phyloP scores from a whole-genome alignment of 805 yeast genomes.

The Wickerhamomyces subpelliculosus region DNA sequence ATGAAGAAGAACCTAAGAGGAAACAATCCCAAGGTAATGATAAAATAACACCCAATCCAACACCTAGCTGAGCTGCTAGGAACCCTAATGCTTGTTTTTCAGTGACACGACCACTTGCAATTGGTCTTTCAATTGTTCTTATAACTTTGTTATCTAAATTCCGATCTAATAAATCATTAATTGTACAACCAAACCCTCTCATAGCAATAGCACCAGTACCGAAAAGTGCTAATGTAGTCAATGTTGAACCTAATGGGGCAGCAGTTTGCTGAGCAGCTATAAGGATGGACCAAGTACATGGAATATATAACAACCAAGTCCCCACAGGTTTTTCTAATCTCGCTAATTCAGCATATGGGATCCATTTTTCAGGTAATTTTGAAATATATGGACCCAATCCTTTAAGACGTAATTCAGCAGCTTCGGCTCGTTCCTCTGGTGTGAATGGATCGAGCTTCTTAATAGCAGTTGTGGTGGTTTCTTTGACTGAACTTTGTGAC shows the following conservation, averaged over 20 bases:
- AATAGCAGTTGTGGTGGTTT: neutral
- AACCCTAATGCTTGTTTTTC: conserved; percentile 63
- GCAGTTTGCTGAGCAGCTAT: conserved; percentile 74
- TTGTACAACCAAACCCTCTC: conserved; percentile 98
- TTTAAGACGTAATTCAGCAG: conserved; percentile 33
- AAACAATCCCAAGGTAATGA: conserved; percentile 79
- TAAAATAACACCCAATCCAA: conserved; percentile 67
- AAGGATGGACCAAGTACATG: conserved; percentile 88
- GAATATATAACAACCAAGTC: conserved; percentile 72
- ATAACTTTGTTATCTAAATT: conserved; percentile 80
- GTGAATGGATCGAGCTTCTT: neutral
- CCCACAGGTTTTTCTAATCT: conserved; percentile 96
- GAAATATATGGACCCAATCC: conserved; percentile 47
- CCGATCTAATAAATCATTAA: conserved; percentile 83
- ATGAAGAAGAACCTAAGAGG: conserved; percentile 70
- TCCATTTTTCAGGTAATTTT: conserved; percentile 61
- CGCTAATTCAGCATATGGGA: conserved; percentile 90
- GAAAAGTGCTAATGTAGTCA: conserved; percentile 60
- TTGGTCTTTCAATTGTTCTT: conserved; percentile 86
- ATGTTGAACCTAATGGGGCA: conserved; percentile 62
- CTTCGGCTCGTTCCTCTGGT: neutral
- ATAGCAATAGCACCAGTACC: conserved; percentile 82
- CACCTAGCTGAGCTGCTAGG: conserved; percentile 63
- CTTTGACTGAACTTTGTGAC: neutral
- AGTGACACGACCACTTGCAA: conserved; percentile 79